Conservation (phyloP, 345 rosid species). For the Arabidopsis thaliana region DNA sequence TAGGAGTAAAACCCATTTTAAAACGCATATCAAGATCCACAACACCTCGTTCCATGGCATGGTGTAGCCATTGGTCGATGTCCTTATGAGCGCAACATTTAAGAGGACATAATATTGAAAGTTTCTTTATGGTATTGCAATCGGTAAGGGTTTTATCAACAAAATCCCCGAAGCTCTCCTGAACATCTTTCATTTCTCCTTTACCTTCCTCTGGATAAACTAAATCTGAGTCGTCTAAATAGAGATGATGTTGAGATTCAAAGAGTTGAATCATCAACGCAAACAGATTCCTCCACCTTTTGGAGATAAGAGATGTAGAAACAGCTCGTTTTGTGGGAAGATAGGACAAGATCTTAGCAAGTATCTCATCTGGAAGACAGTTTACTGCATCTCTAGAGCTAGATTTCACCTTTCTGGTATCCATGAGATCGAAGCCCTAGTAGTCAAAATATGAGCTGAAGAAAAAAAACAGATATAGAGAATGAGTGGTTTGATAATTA, state of each 20-base stretch:
- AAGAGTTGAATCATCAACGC: conserved; percentile 3
- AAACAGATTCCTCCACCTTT: conserved; percentile 17
- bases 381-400: neutral
- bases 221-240: conserved; percentile 6
- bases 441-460: neutral
- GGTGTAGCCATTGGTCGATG: too few relatives aligned
- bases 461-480: neutral
- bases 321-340: conserved; percentile 9
- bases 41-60: too few relatives aligned
- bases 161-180: too few relatives aligned
- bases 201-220: too few relatives aligned
- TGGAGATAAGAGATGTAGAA: conserved; percentile 6
- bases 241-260: conserved; percentile 2
- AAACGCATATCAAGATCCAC: too few relatives aligned
- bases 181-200: too few relatives aligned
- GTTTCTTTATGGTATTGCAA: too few relatives aligned
- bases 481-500: neutral
- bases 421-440: conserved; percentile 14
- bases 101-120: too few relatives aligned
- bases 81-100: too few relatives aligned
- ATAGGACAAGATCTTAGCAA: conserved; percentile 1
- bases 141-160: too few relatives aligned
- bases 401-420: neutral
- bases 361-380: conserved; percentile 8
- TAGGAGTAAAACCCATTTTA: too few relatives aligned